Conservation (phyloP, 108 stramenopile genomes). For the Skeletonema marinoi region DNA sequence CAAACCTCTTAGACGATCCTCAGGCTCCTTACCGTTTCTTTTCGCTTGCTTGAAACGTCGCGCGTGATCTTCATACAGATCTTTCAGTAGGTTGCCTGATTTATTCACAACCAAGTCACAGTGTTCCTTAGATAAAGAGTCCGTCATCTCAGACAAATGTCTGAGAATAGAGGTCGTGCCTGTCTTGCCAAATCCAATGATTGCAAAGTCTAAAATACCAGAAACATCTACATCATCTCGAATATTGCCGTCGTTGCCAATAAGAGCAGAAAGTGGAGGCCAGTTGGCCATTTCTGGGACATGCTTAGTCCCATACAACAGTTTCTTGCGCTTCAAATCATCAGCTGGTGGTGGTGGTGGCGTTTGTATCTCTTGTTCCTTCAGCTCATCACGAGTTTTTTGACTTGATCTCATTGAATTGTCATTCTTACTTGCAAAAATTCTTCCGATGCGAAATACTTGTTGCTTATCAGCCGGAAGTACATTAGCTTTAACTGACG, state of each 20-base stretch:
- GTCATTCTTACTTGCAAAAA: not conserved
- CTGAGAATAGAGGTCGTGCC: conserved; percentile 18
- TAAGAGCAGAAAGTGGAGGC: not conserved
- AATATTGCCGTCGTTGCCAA: not conserved
- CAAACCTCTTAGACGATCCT: conserved; percentile 12
- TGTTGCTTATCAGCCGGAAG: not conserved
- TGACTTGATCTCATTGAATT: not conserved
- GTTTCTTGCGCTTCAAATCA: not conserved
- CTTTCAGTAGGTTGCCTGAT: not conserved
- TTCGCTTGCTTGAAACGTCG: not conserved
- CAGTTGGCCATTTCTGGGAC: not conserved
- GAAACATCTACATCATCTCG: not conserved
- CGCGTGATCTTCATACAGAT: not conserved
- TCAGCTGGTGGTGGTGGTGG: not conserved
- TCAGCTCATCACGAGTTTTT: not conserved
- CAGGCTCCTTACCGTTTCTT: too few species aligned
- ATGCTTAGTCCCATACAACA: not conserved
- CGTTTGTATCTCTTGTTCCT: not conserved
- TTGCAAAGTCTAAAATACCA: not conserved
- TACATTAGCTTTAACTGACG: not conserved
- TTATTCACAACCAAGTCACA: conserved; percentile 3
- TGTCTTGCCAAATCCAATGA: conserved; percentile 7
- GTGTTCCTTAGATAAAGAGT: not conserved
- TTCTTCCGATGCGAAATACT: not conserved
- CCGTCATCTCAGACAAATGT: not conserved